Evolutionary conservation across 2,329 filamentous ascomycete species (phyloP), one percentile per base, ranked within the genome.

Genomic region (Daldinia sp.): DNA sequence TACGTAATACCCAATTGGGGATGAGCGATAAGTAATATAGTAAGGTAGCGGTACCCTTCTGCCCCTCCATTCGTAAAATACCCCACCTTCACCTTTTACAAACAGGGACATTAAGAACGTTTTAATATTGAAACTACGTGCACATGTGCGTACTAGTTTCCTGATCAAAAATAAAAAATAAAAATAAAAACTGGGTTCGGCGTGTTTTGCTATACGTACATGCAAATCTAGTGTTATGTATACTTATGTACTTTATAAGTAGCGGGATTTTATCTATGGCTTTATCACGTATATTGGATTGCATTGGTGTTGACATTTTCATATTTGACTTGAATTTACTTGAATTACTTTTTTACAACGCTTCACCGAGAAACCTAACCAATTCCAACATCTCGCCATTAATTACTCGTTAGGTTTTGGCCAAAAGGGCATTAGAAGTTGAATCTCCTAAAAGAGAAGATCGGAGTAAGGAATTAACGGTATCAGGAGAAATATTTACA

Each of bases 1-100:
- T 41, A 45, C 30, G 41, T 58, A 58, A 49, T 53, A 35, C 29
- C 48, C 43, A 54, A 62, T 62, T 58, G 54, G 49, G 53, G 15
- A 43, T 47, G 43, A 43, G 55, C 15, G 30, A 48, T 48, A 48
- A 48, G 45, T 48, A 48, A 48, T 48, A 25, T 48, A 30, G n/a
- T 30, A 49, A 17, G 53, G 41, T 41, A 47, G n/a, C 35, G 30
- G 27, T 45, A 35, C 58, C 58, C 58, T 52, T 56, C 58, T 45
- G 30, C 58, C 58, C 58, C 58, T 56, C 58, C 58, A 56, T 56
- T 54, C 21, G 3, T 19, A 29, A 54, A 27, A 43, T 27, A 32
- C 57, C 57, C 25, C 45, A 21, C 45, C 25, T 30, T 48, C 27
- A 29, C 45, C 45, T 32, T 32, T n/a, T n/a, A n/a, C n/a, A n/a